Conservation (phyloP, 2,329 filamentous ascomycete species). For the Ceratocystis alfenasii region DNA sequence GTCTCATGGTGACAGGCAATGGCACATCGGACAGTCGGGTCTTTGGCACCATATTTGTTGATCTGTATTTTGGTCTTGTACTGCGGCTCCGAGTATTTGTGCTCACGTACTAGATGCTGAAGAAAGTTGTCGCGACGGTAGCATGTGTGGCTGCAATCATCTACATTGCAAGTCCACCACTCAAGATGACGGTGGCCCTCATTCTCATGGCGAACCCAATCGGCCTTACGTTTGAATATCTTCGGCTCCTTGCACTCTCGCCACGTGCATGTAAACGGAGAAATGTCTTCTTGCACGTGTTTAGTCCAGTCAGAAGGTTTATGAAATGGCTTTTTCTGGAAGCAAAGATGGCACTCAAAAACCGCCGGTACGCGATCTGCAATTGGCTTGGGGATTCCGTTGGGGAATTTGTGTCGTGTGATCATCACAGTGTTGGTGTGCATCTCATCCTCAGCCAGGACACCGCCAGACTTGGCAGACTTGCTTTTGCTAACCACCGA, state of each 20-base stretch:
- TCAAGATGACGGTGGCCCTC: constrained; percentile 82
- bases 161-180: constrained; percentile 77
- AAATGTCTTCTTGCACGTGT: constrained; percentile 85
- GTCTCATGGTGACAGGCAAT: constrained; percentile 67
- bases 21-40: constrained; percentile 64
- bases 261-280: constrained; percentile 89
- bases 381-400: constrained; percentile 70
- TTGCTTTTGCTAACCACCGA: constrained; percentile 50
- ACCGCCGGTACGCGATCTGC: constrained; percentile 66
- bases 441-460: constrained; percentile 42
- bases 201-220: constrained; percentile 91
- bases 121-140: constrained; percentile 87
- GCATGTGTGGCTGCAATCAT: constrained; percentile 70
- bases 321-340: constrained; percentile 68
- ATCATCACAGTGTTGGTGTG: constrained; percentile 58
- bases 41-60: constrained; percentile 45
- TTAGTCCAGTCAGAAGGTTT: constrained; percentile 97
- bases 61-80: constrained; percentile 59
- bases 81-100: constrained; percentile 75
- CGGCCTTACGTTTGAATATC: constrained; percentile 88
- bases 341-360: constrained; percentile 84
- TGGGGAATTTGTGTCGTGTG: constrained; percentile 61
- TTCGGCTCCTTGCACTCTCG: constrained; percentile 71
- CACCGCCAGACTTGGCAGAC: constrained; percentile 46
- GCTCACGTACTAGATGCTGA: constrained; percentile 82